Base-by-base conservation (phyloP, 768 basidiomycete genomes). In the Podaxis carcinomalis region DNA sequence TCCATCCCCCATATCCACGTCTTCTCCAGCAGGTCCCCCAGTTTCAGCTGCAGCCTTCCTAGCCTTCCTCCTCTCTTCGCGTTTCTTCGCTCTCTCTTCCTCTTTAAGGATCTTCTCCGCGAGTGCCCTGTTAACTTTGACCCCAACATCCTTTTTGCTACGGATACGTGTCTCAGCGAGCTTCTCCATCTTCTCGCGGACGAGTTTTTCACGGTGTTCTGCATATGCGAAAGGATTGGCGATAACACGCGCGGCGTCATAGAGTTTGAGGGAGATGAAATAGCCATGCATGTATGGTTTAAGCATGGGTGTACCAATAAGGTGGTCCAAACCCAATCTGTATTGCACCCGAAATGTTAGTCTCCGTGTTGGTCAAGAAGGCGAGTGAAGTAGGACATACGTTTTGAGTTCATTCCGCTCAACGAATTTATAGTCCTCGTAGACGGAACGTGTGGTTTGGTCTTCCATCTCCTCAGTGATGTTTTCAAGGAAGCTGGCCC, bases 221-320 rank as follows among this genome's bases (percentile, higher is more conserved):
- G 87, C 88, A 72, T 98, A 98, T 9, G 89, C 93, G 71, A 93
- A 95, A 1, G 97, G 97, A 77, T 98, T 98, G 59, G 94, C 89
- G 66, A 98, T 95, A 64, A 96, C 83, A 35, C 95, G 88, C 1
- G 97, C 97, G 54, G 95, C 90, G 67, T 95, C 93, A 77, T 98
- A 98, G 4, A 98, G 84, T 68, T 94, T 93, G 75, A 98, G 87
- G 4, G 95, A 92, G 64, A 98, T 75, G 78, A 99, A 98, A 84
- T 95, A 98, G 46, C 97, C 97, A 74, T 99, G 97, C 96, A 99
- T 98, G 76, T 98, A 99, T 3, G 97, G 97, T 74, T 96, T 96
- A 80, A 98, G 91, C 16, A 91, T 87, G 21, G 94, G 88, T 4
- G 95, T 96, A 54, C 97, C 97, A 65, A 97, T 78, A 67, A 99